Base-by-base conservation (phyloP, 257 asterid genomes). In the Salvia miltiorrhiza region DNA sequence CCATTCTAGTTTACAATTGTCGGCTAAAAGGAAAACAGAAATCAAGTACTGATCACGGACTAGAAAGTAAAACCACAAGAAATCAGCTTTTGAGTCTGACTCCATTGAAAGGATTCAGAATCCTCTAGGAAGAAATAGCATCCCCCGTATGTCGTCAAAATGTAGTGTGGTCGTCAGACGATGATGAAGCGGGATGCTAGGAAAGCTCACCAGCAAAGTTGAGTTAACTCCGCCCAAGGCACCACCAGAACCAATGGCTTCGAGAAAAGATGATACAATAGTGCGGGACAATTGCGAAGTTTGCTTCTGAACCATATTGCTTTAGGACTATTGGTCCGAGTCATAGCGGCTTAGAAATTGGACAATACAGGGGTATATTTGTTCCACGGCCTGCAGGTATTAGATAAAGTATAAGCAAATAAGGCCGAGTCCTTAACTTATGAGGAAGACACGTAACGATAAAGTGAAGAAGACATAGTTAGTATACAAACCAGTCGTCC, bases 321-420 rank as follows among this genome's bases (percentile, higher is more conserved):
- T 44, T 48, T n/a, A 53, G 10, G 65, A 52, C 70, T 64, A 40
- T 44, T 79, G 79, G 39, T 62, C 67, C 50, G 10, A 56, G 73
- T 92, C 98, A 59, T 81, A 74, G 11, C 52, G 55, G 81, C 82
- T 87, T 57, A 93, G 83, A 55, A 87, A 90, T 76, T 93, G 55
- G 61, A 93, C 58, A 75, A 93, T 83, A 63, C 87, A 85, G 2
- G 96, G 98, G 78, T 90, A 90, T 14, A 88, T 66, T 74, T 90
- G 84, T 76, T 87, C 85, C 60, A 71, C 82, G 0, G 97, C 98
- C 98, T 93, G 90, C 82, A 83, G 26, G 21, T 52, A 63, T 66
- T 40, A 57, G 60, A 66, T 33, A 28, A 66, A 55, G 49, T 52
- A 41, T 0, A 37, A 63, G 73, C 4, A 35, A 41, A 41, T 60